Evolutionary conservation across 495 filamentous ascomycete genomes (phyloP).

Genomic region (Talaromyces nanjingensis): DNA sequence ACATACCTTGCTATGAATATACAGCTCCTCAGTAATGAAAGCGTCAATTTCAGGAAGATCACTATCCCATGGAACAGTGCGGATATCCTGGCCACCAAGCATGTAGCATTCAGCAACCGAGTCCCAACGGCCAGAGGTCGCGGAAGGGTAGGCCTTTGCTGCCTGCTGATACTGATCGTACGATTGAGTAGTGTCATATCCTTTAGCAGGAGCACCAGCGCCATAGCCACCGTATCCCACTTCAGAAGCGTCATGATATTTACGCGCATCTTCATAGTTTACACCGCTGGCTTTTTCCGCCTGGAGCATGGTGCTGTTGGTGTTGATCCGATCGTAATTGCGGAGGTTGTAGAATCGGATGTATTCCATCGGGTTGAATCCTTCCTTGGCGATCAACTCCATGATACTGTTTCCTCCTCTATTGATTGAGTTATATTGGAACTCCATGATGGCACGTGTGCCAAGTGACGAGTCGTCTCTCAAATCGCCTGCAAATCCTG

Average conservation of each 20-base stretch:
- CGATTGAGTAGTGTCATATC: constrained; percentile 34
- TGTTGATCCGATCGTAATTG: constrained; percentile 88
- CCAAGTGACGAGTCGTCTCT: constrained; percentile 70
- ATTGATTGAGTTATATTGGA: constrained; percentile 83
- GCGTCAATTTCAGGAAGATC: constrained; percentile 71
- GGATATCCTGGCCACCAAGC: constrained; percentile 70
- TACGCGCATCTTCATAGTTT: constrained; percentile 62
- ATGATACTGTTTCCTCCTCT: constrained; percentile 84
- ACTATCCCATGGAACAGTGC: constrained; percentile 68
- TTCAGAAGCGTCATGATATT: constrained; percentile 53
- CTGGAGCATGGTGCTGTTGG: constrained; percentile 51
- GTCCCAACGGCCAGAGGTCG: constrained; percentile 56
- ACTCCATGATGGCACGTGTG: constrained; percentile 94
- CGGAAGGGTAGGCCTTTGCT: constrained; percentile 36
- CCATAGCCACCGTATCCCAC: constrained; percentile 31
- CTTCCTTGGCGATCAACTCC: constrained; percentile 64
- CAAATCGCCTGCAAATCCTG: constrained; percentile 86
- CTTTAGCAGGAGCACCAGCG: constrained; percentile 26
- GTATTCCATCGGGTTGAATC: constrained; percentile 69
- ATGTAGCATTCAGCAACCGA: constrained; percentile 79
- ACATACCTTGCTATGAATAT: constrained; percentile 79
- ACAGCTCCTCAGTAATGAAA: constrained; percentile 89
- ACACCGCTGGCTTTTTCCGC: constrained; percentile 65
- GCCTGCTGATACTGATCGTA: constrained; percentile 63
- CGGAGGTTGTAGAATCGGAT: constrained; percentile 95